A percentile compares a stretch with the other conserved stretches of the same genome.
Conservation (phyloP, 1,139 yeast species). For the Kurtzmaniella quercitrusa region DNA sequence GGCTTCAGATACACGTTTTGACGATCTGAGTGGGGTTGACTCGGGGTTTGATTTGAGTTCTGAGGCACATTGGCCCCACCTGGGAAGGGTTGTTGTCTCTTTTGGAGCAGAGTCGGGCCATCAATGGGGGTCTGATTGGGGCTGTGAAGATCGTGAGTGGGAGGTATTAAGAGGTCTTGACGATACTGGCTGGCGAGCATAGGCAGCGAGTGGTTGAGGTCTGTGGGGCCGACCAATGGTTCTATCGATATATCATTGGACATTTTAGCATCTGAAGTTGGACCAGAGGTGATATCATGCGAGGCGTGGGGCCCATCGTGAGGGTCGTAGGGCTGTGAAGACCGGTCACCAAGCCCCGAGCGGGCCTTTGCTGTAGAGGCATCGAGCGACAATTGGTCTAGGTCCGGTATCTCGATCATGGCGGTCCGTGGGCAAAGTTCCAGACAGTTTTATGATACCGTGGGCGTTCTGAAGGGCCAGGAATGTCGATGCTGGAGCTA, state of each 20-base stretch:
- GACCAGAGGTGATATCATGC: neutral
- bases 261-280: neutral
- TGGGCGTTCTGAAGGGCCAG: too few species aligned
- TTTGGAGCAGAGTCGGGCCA: neutral
- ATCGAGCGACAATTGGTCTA: constrained; percentile 21
- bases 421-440: neutral
- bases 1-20: neutral
- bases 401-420: constrained; percentile 42
- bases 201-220: neutral
- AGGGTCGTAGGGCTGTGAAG: neutral
- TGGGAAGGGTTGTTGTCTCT: neutral
- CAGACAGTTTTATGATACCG: neutral
- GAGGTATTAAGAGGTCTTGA: neutral
- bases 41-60: neutral
- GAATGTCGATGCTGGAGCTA: neutral
- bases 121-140: neutral
- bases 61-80: neutral
- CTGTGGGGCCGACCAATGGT: neutral
- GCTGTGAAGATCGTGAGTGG: neutral
- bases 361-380: neutral
- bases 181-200: neutral
- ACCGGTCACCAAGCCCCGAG: neutral
- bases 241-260: too few species aligned
- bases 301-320: neutral
- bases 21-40: neutral